phyloP scores from a whole-genome alignment of 176 grass and related monocot genomes.

The Carex parvula region DNA sequence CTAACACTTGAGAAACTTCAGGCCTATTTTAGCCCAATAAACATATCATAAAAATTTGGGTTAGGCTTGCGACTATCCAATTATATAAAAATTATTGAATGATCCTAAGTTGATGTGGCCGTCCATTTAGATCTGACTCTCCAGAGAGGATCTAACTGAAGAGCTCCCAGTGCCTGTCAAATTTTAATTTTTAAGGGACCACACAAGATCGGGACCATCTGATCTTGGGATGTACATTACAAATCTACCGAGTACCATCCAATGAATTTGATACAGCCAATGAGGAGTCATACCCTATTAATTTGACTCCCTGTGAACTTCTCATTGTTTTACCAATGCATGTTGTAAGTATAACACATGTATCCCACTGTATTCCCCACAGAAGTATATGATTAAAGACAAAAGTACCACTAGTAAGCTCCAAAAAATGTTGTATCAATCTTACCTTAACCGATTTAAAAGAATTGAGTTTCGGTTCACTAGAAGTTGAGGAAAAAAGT shows the following conservation, averaged over 20 bases:
- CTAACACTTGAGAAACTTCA: not conserved
- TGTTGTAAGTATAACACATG: not conserved
- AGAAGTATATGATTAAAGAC: not conserved
- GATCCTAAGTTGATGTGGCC: not conserved
- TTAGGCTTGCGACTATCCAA: not conserved
- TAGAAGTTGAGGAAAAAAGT: not conserved
- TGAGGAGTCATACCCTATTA: not conserved
- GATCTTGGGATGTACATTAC: not conserved
- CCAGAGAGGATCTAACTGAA: not conserved
- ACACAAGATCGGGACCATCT: not conserved
- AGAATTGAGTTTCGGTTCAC: not conserved
- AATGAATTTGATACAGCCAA: not conserved
- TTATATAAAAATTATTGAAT: not conserved
- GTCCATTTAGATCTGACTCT: not conserved
- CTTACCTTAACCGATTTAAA: not conserved
- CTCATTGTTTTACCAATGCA: not conserved
- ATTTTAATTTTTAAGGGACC: not conserved
- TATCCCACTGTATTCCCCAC: not conserved
- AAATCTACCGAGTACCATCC: not conserved
- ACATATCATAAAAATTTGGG: not conserved
- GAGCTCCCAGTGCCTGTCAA: not conserved
- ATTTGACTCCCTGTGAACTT: not conserved
- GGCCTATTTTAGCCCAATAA: not conserved
- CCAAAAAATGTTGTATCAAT: not conserved
- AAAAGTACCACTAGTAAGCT: not conserved